Evolutionary conservation across 495 filamentous ascomycete species (phyloP).

Genomic region (Neurospora sp.): DNA sequence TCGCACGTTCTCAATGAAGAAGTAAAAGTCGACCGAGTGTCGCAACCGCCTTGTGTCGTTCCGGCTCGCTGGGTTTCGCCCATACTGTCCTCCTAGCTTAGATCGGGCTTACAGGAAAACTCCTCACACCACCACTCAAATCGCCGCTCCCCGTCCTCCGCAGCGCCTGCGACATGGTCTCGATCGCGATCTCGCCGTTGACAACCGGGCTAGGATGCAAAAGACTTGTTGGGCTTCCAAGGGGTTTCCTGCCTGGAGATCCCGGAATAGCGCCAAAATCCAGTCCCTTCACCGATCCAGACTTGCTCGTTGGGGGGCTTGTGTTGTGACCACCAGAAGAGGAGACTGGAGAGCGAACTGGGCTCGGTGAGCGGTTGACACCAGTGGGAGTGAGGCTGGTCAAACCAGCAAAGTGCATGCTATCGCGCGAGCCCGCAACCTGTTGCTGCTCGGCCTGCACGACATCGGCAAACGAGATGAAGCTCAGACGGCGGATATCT

Average conservation of each 20-base stretch:
- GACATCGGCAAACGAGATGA: slow-evolving; percentile 91
- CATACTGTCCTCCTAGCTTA: background rate
- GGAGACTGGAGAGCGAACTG: slow-evolving; percentile 59
- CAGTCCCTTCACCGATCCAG: slow-evolving; percentile 52
- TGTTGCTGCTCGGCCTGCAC: slow-evolving; percentile 74
- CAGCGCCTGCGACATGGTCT: slow-evolving; percentile 85
- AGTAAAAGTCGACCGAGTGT: background rate
- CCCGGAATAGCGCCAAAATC: slow-evolving; percentile 30
- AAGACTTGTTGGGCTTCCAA: slow-evolving; percentile 37
- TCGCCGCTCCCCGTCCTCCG: slow-evolving; percentile 75
- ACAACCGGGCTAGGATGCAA: slow-evolving; percentile 17
- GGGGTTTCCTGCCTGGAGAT: slow-evolving; percentile 42
- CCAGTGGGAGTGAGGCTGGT: slow-evolving; percentile 30
- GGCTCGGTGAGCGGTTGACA: slow-evolving; percentile 61
- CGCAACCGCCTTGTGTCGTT: background rate
- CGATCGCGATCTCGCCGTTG: slow-evolving; percentile 66
- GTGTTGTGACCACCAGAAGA: slow-evolving; percentile 46
- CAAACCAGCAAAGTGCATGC: slow-evolving; percentile 47
- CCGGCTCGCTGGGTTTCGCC: background rate
- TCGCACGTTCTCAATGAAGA: background rate
- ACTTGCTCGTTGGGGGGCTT: slow-evolving; percentile 60
- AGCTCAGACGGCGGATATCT: slow-evolving; percentile 75
- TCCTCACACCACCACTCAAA: slow-evolving; percentile 49
- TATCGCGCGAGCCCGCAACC: slow-evolving; percentile 43
- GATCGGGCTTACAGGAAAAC: slow-evolving; percentile 52